Base-by-base conservation (phyloP, 2,329 filamentous ascomycete genomes). In the Fusarium keratoplasticum region DNA sequence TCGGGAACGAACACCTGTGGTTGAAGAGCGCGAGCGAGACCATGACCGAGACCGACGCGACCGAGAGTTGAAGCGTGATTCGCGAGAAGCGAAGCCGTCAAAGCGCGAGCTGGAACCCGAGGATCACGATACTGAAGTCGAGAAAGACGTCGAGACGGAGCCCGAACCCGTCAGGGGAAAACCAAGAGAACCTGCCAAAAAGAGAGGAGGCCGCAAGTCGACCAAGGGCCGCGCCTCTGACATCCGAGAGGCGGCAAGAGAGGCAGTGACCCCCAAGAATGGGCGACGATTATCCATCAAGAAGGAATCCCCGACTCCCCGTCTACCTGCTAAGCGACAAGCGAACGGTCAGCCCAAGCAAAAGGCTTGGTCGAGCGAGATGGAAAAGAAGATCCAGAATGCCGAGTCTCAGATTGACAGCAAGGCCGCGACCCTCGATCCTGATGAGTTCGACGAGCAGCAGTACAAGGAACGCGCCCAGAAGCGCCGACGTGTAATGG, bases 401-500 rank as follows among this genome's bases (percentile, higher is more conserved):
- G 76, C 79, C 6, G 83, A 84, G 66, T 81, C 81, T 7, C 82
- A 85, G 65, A 83, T 88, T 8, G 87, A 88, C 14, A 81, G 81
- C 31, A 81, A 82, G 40, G 94, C 79, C 42, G 80, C 84, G 20
- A 84, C 85, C 36, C 80, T 86, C 14, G 84, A 87, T 31, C 78
- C 82, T 1, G 71, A 81, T 11, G 86, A 87, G 44, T 85, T 85
- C 38, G 83, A 85, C 44, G 82, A 85, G 52, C 76, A 82, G 7
- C 81, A 84, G 8, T 92, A 88, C 82, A 81, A 89, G 84, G 80
- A 93, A 83, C 85, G 85, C 74, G 76, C 86, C 38, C 87, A 88
- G 71, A 96, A 95, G 83, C 93, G 95, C 59, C 89, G 90, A 35
- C 84, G 91, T 22, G 89, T 94, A 36, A 86, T 95, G 67, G 88